Percentiles rank a stretch among this genome's conserved stretches.
These are phyloP conservation scores for Lecanicillium sp. DNA, from an alignment of 2,329 filamentous ascomycete genomes.

Conservation along the genomic window DNA sequence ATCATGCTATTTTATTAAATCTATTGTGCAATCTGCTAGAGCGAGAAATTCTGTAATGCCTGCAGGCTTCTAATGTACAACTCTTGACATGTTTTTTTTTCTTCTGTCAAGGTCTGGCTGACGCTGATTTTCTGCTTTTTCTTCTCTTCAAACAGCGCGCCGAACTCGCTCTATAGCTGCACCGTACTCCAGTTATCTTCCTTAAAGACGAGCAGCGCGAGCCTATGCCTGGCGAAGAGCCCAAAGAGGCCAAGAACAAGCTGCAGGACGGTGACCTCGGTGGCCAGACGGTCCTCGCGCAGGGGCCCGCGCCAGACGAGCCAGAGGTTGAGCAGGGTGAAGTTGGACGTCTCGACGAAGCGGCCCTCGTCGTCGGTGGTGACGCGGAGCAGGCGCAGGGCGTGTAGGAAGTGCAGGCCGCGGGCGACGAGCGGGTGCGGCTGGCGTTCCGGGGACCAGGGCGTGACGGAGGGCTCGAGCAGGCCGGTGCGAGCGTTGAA, in stretches of 20 bases:
- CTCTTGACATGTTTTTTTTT: no score
- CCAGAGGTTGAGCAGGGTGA: slow-evolving; percentile 94
- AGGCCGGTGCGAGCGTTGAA: slow-evolving; percentile 83
- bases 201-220: slow-evolving; percentile 84
- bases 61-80: no score
- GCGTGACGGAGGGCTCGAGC: slow-evolving; percentile 78
- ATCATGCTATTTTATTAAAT: slow-evolving; percentile 5
- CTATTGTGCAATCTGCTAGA: not conserved
- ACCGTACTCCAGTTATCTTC: slow-evolving; percentile 66
- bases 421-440: slow-evolving; percentile 58
- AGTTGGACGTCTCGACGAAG: slow-evolving; percentile 77
- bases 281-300: slow-evolving; percentile 75
- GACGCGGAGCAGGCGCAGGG: slow-evolving; percentile 62
- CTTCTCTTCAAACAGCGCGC: no score
- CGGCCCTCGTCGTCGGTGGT: slow-evolving; percentile 60
- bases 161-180: slow-evolving; percentile 17
- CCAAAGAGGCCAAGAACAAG: slow-evolving; percentile 69
- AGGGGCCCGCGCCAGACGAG: slow-evolving; percentile 90
- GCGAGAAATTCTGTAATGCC: not conserved
- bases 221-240: slow-evolving; percentile 75
- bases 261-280: slow-evolving; percentile 78
- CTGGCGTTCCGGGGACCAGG: slow-evolving; percentile 62
- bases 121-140: not conserved
- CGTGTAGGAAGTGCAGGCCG: slow-evolving; percentile 61
- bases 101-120: not conserved